These are phyloP conservation scores for Backusella psychrophila DNA, from an alignment of 192 early-diverging fungal species.

Conservation along the genomic window DNA sequence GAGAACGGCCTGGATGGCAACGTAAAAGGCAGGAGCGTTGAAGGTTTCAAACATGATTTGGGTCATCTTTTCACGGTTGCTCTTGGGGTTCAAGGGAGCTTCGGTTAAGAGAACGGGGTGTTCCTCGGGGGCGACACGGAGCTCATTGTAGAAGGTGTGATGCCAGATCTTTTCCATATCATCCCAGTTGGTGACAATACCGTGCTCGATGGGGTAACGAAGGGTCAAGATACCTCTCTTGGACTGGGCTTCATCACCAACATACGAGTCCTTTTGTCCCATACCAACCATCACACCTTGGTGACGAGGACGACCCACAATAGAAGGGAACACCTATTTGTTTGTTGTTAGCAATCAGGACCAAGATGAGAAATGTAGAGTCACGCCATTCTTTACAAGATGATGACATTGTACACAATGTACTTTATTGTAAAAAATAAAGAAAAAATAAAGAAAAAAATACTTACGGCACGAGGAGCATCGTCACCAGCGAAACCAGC, in stretches of 20 bases:
- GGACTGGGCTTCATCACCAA: slow-evolving; percentile 89
- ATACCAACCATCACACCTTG: slow-evolving; percentile 89
- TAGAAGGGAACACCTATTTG: slow-evolving; percentile 68
- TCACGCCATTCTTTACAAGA: background rate
- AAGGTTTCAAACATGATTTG: slow-evolving; percentile 99
- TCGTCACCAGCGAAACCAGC: slow-evolving; percentile 93
- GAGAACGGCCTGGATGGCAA: slow-evolving; percentile 94
- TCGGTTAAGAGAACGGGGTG: slow-evolving; percentile 97
- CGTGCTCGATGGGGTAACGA: slow-evolving; percentile 88
- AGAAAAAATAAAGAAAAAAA: background rate
- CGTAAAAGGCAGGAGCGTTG: slow-evolving; percentile 95
- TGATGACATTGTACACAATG: background rate
- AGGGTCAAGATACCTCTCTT: slow-evolving; percentile 88
- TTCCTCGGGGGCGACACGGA: slow-evolving; percentile 96
- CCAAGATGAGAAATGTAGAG: background rate
- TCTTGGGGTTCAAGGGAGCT: slow-evolving; percentile 95
- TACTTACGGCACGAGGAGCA: slow-evolving; percentile 77
- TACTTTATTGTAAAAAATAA: background rate
- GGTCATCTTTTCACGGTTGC: slow-evolving; percentile 98
- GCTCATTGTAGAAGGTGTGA: slow-evolving; percentile 97
- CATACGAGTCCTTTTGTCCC: slow-evolving; percentile 90
- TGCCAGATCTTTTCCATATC: slow-evolving; percentile 97
- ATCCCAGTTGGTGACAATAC: slow-evolving; percentile 93
- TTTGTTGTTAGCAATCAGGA: background rate
- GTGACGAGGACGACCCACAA: slow-evolving; percentile 85